Evolutionary conservation across 305 asterid genomes (phyloP), one percentile per base, ranked within the genome.

Genomic region (Fraxinus floribunda): DNA sequence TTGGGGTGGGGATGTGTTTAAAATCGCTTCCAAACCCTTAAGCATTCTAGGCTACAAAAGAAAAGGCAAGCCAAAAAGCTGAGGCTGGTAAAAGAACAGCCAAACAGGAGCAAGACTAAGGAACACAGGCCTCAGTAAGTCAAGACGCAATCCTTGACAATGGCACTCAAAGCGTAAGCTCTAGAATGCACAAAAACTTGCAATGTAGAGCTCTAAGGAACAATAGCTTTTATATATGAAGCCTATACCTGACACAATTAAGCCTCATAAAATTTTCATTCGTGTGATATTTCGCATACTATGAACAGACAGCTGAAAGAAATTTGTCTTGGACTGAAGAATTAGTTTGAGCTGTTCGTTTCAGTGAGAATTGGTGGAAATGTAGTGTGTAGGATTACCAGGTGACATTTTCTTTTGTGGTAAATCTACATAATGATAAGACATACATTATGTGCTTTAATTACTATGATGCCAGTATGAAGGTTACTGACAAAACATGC

Each of bases 341-440:
- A 32, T 13, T 29, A 70, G 76, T 32, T 30, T 32, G 41, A 70
- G 26, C 5, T 70, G 76, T 70, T 70, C 44, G 18, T 70, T 30
- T 70, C 76, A 30, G 76, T 32, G 72, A 70, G 38, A 30, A 70
- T 70, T 70, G 76, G 76, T 70, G 44, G 76, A 70, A 29, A 29
- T 16, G 41, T 70, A 32, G 46, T 24, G 39, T 72, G 16, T 72
- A 7, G 49, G 46, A 71, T 71, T 34, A 71, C 15, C 36, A 13
- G 52, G 49, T 7, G 77, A 60, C 29, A 3, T 60, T 60, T 57
- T 20, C 30, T 60, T 20, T 18, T 60, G 70, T 60, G 70, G 70
- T 60, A 60, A 20, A 20, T 60, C 13, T 60, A 7, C 13, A 60
- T 60, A 60, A 60, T 60, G 13, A 7, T 72, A 7, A 72, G 46